phyloP scores from a whole-genome alignment of 371 early-diverging fungal species.

The Haplosporangium sp. region DNA sequence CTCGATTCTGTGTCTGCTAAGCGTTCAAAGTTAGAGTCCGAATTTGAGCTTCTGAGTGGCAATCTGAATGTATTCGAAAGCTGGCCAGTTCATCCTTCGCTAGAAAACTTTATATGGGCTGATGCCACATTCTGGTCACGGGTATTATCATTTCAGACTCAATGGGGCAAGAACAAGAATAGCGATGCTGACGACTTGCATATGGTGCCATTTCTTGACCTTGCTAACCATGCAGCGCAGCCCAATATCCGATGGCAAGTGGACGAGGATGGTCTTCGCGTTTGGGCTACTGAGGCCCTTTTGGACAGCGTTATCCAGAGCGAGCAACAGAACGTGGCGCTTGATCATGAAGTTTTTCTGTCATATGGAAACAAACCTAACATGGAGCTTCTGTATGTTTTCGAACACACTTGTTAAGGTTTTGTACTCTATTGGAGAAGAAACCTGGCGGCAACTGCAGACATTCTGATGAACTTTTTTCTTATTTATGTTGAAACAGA shows the following conservation, averaged over 20 bases:
- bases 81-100: slow-evolving; percentile 54
- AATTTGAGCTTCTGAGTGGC: slow-evolving; percentile 43
- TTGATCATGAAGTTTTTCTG: slow-evolving; percentile 53
- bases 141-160: slow-evolving; percentile 57
- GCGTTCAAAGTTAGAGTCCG: slow-evolving; percentile 35
- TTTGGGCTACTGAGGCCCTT: slow-evolving; percentile 20
- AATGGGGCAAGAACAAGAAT: slow-evolving; percentile 9
- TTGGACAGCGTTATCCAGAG: not conserved
- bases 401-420: not conserved
- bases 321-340: slow-evolving; percentile 3
- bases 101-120: slow-evolving; percentile 64
- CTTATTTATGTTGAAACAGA: slow-evolving; percentile 8
- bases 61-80: slow-evolving; percentile 21
- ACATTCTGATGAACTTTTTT: no score
- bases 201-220: slow-evolving; percentile 68
- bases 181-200: slow-evolving; percentile 35
- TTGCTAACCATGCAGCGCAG: slow-evolving; percentile 65
- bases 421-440: not conserved
- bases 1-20: slow-evolving; percentile 58
- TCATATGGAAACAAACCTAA: slow-evolving; percentile 76
- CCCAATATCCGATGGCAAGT: slow-evolving; percentile 67
- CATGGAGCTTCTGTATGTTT: slow-evolving; percentile 66
- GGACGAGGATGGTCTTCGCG: slow-evolving; percentile 37
- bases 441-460: not conserved
- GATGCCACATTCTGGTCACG: slow-evolving; percentile 67